Evolutionary conservation across 495 filamentous ascomycete species (phyloP), one percentile per base, ranked within the genome.

Genomic region (Penicillium coffeae): DNA sequence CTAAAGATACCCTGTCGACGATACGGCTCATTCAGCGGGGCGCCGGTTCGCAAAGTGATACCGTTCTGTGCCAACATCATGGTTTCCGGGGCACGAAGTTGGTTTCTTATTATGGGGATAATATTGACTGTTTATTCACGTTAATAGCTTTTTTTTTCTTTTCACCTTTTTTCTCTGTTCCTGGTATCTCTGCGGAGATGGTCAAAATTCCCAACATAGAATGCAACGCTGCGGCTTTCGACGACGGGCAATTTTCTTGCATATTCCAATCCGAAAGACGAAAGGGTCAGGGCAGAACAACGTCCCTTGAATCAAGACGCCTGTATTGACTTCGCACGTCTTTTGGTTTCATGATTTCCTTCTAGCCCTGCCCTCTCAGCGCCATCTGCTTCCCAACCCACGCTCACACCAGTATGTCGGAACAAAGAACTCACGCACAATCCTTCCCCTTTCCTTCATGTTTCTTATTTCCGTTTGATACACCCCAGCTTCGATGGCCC

Each of bases 101-200:
- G 57, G 61, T 60, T 65, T 65, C 47, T 68, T 60, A 69, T 63
- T 64, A 66, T 67, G 68, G 66, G 65, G 67, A 59, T 71, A 71
- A 70, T 71, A 70, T 71, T 69, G 67, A 68, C 65, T 65, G 62
- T 68, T 73, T 68, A 69, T 70, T 71, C 66, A 71, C 66, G 65
- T 71, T 73, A 71, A 71, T 73, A 70, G 65, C 64, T 72, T 72
- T 65, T 65, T 61, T 61, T 49, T 51, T 48, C 53, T 52, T 45
- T 51, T n/a, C 36, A 48, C 16, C 49, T 52, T 44, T 57, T 59
- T 56, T 56, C 59, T 47, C 54, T 60, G 55, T 51, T 59, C 50
- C 59, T 46, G 64, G 55, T 55, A 57, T 64, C 58, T 61, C 55
- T 54, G 46, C 34, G 50, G 45, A 53, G 53, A 60, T 54, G 53